Evolutionary conservation across 176 grass and related monocot species (phyloP).

Genomic region (Secale cereale): DNA sequence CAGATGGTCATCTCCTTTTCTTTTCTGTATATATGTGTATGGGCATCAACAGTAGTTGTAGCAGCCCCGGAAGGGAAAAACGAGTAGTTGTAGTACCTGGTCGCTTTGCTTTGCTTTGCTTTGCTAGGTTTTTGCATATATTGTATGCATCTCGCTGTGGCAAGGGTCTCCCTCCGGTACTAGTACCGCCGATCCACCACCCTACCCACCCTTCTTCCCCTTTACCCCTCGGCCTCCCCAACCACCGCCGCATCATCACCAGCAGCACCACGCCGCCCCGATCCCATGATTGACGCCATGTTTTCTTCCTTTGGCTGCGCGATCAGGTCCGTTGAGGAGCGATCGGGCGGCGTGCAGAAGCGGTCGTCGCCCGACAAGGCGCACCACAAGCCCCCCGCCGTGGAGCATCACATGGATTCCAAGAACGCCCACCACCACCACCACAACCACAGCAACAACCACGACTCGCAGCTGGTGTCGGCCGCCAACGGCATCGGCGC

Average conservation of each 20-base stretch:
- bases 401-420: conserved; percentile 32
- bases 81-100: too few relatives aligned
- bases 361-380: conserved; percentile 42
- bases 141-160: conserved; percentile 12
- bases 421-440: conserved; percentile 25
- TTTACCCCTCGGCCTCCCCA: conserved; percentile 24
- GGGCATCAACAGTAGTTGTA: neutral
- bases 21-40: neutral
- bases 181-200: conserved; percentile 13
- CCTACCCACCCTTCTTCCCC: conserved; percentile 12
- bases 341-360: conserved; percentile 35
- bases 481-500: conserved; percentile 15
- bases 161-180: neutral
- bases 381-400: neutral
- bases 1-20: neutral
- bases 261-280: neutral
- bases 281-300: conserved; percentile 23
- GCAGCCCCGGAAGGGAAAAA: neutral
- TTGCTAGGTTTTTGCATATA: conserved; percentile 16
- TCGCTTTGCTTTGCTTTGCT: neutral
- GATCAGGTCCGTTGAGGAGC: conserved; percentile 44
- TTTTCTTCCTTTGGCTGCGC: neutral
- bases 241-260: conserved; percentile 1
- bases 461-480: neutral
- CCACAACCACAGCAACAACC: conserved; percentile 20